These are phyloP conservation scores for Rhizophagus prolifer DNA, from an alignment of 192 early-diverging fungal species.

Conservation along the genomic window DNA sequence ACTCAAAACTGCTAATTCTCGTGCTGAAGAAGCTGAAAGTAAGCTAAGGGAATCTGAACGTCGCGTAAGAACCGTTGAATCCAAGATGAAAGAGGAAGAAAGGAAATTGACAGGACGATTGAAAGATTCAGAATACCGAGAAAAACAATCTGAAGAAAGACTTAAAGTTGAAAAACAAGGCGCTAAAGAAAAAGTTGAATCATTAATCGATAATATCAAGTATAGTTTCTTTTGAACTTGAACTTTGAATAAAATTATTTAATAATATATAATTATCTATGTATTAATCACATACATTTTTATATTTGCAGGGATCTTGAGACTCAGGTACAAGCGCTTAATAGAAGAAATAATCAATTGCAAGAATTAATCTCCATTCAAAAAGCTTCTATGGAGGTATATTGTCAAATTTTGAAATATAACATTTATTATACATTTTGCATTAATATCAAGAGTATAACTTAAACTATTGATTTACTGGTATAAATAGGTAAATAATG, in stretches of 20 bases:
- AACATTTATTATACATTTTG: no score
- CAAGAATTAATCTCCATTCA: constrained; percentile 37
- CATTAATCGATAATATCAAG: constrained; percentile 38
- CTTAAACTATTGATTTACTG: background rate
- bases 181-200: constrained; percentile 42
- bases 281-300: background rate
- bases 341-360: constrained; percentile 38
- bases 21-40: constrained; percentile 34
- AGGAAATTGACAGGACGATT: constrained; percentile 37
- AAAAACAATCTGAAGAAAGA: constrained; percentile 39
- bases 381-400: constrained; percentile 30
- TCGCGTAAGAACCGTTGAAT: constrained; percentile 34
- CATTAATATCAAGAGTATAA: background rate
- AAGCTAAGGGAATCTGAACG: constrained; percentile 38
- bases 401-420: background rate
- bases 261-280: no score
- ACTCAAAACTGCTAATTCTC: constrained; percentile 14
- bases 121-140: constrained; percentile 37
- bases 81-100: constrained; percentile 35
- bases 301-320: constrained; percentile 31
- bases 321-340: constrained; percentile 35
- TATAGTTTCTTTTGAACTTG: constrained; percentile 14
- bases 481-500: constrained; percentile 5
- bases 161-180: constrained; percentile 41
- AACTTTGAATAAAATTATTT: background rate